Base-by-base conservation (phyloP, 345 rosid genomes). In the Raphanus sativus region DNA sequence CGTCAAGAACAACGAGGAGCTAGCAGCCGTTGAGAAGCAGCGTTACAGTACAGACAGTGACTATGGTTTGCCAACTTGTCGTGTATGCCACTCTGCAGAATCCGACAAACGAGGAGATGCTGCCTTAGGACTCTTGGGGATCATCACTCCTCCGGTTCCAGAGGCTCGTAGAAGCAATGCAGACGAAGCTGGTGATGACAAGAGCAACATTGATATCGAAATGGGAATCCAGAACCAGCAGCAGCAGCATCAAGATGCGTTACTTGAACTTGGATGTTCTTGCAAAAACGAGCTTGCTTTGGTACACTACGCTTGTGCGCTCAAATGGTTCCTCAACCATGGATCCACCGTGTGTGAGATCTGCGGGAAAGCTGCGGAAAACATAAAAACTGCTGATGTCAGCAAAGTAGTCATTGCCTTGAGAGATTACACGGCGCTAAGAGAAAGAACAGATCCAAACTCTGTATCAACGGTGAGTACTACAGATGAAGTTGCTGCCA, bases 281-380 rank as follows among this genome's bases (percentile, higher is more conserved):
- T 94, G 98, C 83, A 94, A 91, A 85, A 89, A 76, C 36, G 97
- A 94, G 80, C 96, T 94, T 69, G 94, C 93, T 26, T 79, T 90
- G 9, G 98, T 94, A 36, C 98, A 91, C 77, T 94, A 91, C 80
- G 89, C 97, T 3, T 94, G 97, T 67, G 98, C 97, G 4, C 91
- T 94, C 40, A 94, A 94, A 79, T 94, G 98, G 98, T 94, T 94
- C 81, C 87, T 94, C 65, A 94, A 86, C 82, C 97, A 89, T 69
- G 97, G 98, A 72, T 94, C 98, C 15, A 94, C 97, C 0, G 79
- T 90, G 11, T 94, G 98, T n/a, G 98, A 94, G 76, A 91, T 94
- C 63, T 94, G 98, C 67, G 97, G 98, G 6, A 58, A 71, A 70
- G 56, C 83, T 59, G 92, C 97, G 0, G 89, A 86, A 75, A 90